Percentiles rank a stretch among this genome's conserved stretches.
phyloP scores from a whole-genome alignment of 169 alveolate genomes.

The Plasmodium sp. region DNA sequence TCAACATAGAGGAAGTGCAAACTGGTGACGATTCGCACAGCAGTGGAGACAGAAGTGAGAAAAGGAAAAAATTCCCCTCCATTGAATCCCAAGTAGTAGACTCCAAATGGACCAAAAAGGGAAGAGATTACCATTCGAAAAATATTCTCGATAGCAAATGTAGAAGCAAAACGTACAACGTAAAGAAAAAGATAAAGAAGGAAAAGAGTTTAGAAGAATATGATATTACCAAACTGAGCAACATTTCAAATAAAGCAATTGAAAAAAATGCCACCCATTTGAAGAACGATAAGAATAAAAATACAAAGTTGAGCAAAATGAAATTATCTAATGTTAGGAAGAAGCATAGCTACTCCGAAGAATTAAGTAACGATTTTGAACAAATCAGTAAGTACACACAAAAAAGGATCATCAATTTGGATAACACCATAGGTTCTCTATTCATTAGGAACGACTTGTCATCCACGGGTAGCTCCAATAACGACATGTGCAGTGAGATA shows the following conservation, averaged over 20 bases:
- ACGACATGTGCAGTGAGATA: background rate
- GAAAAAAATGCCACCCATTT: conserved; percentile 22
- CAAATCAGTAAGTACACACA: background rate
- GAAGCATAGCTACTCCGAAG: conserved; percentile 9
- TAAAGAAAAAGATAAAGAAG: conserved; percentile 37
- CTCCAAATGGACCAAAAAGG: background rate
- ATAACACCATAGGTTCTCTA: conserved; percentile 10
- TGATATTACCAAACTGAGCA: conserved; percentile 21
- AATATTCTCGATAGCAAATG: background rate
- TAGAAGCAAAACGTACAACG: conserved; percentile 5
- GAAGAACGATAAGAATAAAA: conserved; percentile 28
- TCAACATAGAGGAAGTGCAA: background rate
- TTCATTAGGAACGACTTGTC: conserved; percentile 4
- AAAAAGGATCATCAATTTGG: conserved; percentile 20
- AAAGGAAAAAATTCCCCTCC: background rate
- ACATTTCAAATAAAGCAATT: conserved; percentile 43
- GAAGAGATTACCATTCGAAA: background rate
- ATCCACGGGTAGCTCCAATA: background rate
- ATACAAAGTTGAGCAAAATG: conserved; percentile 3
- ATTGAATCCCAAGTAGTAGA: background rate
- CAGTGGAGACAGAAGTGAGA: background rate
- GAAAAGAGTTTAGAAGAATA: conserved; percentile 17
- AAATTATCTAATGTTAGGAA: conserved; percentile 13
- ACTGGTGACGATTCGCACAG: background rate
- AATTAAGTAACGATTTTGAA: conserved; percentile 17